These are phyloP conservation scores for Lathyrus oleraceus DNA, from an alignment of 306 rosid species.

Conservation along the genomic window DNA sequence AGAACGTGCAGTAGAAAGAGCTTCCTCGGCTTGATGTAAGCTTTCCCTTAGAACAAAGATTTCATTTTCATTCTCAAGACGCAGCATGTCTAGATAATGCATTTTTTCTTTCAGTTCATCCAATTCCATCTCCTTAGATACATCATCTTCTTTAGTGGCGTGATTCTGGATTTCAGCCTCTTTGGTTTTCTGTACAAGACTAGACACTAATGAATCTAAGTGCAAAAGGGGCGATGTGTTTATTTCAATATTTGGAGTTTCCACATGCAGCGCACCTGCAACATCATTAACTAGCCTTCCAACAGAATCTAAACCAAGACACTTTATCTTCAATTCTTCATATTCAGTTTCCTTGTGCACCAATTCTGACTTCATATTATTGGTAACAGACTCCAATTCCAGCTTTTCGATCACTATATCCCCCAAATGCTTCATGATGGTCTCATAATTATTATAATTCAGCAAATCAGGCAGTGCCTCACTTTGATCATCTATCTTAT, in stretches of 20 bases:
- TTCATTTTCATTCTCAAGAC: conserved; percentile 72
- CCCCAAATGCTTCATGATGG: conserved; percentile 56
- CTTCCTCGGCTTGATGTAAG: conserved; percentile 66
- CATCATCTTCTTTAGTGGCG: conserved; percentile 53
- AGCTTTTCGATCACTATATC: conserved; percentile 48
- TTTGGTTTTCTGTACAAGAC: conserved; percentile 68
- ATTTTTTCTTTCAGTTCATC: conserved; percentile 61
- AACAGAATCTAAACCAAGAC: conserved; percentile 58
- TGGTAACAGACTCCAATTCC: conserved; percentile 61
- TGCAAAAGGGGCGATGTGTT: conserved; percentile 51
- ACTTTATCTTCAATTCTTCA: conserved; percentile 59
- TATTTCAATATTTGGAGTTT: conserved; percentile 39
- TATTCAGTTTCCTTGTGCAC: conserved; percentile 53
- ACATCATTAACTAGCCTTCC: conserved; percentile 61
- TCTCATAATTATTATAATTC: conserved; percentile 58
- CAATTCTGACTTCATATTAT: conserved; percentile 65
- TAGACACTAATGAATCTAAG: conserved; percentile 59
- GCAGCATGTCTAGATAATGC: conserved; percentile 45
- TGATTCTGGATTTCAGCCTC: conserved; percentile 60
- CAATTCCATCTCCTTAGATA: conserved; percentile 52
- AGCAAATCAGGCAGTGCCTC: conserved; percentile 59
- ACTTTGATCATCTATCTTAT: conserved; percentile 42
- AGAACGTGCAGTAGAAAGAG: conserved; percentile 54
- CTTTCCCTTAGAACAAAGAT: conserved; percentile 72
- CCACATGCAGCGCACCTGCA: conserved; percentile 54